Evolutionary conservation across 129 eudicot species (phyloP).

Genomic region (Erigeron canadensis): DNA sequence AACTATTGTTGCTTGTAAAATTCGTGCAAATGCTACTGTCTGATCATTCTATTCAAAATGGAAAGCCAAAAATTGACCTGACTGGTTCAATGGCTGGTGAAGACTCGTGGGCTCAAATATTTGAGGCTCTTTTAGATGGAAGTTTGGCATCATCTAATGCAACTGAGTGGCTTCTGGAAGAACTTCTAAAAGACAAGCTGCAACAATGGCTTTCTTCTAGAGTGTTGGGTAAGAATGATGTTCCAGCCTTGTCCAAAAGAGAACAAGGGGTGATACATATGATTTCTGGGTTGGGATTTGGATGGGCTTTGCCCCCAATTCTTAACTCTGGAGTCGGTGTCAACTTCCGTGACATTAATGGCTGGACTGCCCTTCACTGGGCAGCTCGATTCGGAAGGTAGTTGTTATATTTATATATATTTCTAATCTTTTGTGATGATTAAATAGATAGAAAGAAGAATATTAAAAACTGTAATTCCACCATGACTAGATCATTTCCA

Average conservation of each 20-base stretch:
- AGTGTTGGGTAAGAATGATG: slow-evolving; percentile 21
- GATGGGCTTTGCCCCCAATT: slow-evolving; percentile 88
- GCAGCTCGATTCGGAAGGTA: slow-evolving; percentile 98
- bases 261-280: slow-evolving; percentile 97
- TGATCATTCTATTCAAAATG: slow-evolving; percentile 31
- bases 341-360: slow-evolving; percentile 83
- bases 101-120: slow-evolving; percentile 68
- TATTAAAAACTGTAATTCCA: not conserved
- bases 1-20: slow-evolving; percentile 68
- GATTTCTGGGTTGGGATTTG: slow-evolving; percentile 93
- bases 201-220: slow-evolving; percentile 71
- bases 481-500: no score
- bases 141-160: slow-evolving; percentile 46
- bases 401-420: not conserved
- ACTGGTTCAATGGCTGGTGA: slow-evolving; percentile 45
- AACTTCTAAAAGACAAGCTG: slow-evolving; percentile 83
- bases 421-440: not conserved
- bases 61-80: slow-evolving; percentile 22
- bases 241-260: slow-evolving; percentile 56
- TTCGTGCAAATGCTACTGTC: slow-evolving; percentile 68
- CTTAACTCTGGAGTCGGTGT: slow-evolving; percentile 70
- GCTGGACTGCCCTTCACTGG: slow-evolving; percentile 99
- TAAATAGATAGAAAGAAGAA: slow-evolving; percentile 5
- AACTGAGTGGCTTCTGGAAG: slow-evolving; percentile 72
- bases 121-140: slow-evolving; percentile 65